These are phyloP conservation scores for Rhizopus arrhizus DNA, from an alignment of 371 early-diverging fungal genomes.

Conservation along the genomic window DNA sequence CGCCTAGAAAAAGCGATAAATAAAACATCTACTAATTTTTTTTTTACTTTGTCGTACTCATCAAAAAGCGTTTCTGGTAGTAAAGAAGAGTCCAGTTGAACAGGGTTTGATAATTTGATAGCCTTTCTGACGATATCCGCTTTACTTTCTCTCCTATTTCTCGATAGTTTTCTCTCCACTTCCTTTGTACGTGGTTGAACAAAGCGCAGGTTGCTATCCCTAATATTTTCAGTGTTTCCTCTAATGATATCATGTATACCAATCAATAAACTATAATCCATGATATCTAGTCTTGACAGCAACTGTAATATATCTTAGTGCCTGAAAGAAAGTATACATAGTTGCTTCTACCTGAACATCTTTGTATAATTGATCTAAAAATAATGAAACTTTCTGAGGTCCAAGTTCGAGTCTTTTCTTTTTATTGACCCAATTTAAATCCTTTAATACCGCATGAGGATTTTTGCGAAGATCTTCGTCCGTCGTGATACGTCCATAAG, in stretches of 20 bases:
- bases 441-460: slow-evolving; percentile 88
- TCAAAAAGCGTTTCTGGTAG: slow-evolving; percentile 51
- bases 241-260: slow-evolving; percentile 88
- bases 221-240: slow-evolving; percentile 83
- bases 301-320: slow-evolving; percentile 40
- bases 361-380: slow-evolving; percentile 78
- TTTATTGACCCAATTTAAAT: slow-evolving; percentile 87
- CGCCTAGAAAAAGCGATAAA: slow-evolving; percentile 32
- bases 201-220: slow-evolving; percentile 55
- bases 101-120: slow-evolving; percentile 67
- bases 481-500: slow-evolving; percentile 44
- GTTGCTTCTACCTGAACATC: slow-evolving; percentile 59
- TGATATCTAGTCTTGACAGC: slow-evolving; percentile 79
- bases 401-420: slow-evolving; percentile 76
- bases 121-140: slow-evolving; percentile 70
- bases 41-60: slow-evolving; percentile 20
- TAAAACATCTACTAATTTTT: background rate
- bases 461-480: slow-evolving; percentile 71
- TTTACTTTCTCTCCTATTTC: slow-evolving; percentile 50
- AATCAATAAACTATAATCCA: slow-evolving; percentile 95
- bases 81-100: slow-evolving; percentile 58
- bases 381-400: slow-evolving; percentile 67
- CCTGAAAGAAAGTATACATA: background rate
- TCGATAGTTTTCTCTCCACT: slow-evolving; percentile 3
- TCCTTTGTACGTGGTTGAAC: slow-evolving; percentile 32